Percentiles rank a stretch among this genome's conserved stretches.
Conservation (phyloP, 179 eudicot genomes). For the Drosera spatulata region DNA sequence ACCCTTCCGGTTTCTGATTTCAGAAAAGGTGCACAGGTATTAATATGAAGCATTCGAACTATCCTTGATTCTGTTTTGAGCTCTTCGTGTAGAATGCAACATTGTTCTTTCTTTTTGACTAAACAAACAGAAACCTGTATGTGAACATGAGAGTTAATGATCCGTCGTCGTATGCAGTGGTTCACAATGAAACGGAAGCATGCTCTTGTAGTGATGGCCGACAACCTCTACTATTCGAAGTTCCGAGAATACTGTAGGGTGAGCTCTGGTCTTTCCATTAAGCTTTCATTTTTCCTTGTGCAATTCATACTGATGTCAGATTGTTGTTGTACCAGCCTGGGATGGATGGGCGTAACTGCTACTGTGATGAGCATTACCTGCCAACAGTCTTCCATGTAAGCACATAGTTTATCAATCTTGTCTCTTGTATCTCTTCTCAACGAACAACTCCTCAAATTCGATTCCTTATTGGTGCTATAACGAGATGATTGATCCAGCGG, state of each 20-base stretch:
- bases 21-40: slow-evolving; percentile 94
- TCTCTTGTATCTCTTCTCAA: too few species aligned
- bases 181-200: slow-evolving; percentile 97
- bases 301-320: too few species aligned
- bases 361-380: slow-evolving; percentile 14
- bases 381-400: slow-evolving; percentile 12
- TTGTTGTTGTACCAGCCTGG: slow-evolving; percentile 4
- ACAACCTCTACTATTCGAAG: slow-evolving; percentile 76
- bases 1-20: slow-evolving; percentile 72
- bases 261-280: background rate
- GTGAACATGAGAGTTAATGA: too few species aligned
- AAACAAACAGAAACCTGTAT: too few species aligned
- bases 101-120: too few species aligned
- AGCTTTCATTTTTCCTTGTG: background rate
- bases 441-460: too few species aligned
- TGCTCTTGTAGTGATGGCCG: slow-evolving; percentile 68
- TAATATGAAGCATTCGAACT: too few species aligned
- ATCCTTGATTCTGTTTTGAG: too few species aligned
- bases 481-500: slow-evolving; percentile 88
- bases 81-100: too few species aligned
- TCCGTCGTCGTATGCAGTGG: slow-evolving; percentile 48
- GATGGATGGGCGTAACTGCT: slow-evolving; percentile 11
- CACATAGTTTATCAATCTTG: too few species aligned
- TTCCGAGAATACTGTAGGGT: slow-evolving; percentile 83
- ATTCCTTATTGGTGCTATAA: too few species aligned